phyloP scores from a whole-genome alignment of 306 rosid species.

The Potentilla sterilis region DNA sequence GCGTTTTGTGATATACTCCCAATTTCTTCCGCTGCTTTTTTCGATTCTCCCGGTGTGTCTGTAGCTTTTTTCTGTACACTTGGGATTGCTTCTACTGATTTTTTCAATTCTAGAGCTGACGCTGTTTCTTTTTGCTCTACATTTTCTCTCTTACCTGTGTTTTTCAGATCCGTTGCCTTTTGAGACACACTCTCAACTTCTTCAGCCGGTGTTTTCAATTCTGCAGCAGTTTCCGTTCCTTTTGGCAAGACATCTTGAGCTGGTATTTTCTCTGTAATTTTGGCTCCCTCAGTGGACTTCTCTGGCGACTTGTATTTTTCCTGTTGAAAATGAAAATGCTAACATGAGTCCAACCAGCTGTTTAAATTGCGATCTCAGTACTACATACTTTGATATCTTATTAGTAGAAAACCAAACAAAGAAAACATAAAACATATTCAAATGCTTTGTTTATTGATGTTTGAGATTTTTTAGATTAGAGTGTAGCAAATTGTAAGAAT shows the following conservation, averaged over 20 bases:
- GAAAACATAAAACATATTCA: neutral
- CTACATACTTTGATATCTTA: neutral
- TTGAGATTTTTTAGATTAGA: neutral
- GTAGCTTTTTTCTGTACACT: neutral
- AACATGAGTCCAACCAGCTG: neutral
- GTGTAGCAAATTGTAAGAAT: neutral
- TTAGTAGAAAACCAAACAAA: neutral
- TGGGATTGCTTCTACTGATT: neutral
- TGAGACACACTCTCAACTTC: neutral
- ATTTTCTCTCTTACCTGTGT: neutral
- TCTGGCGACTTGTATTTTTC: conserved; percentile 16
- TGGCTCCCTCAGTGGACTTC: conserved; percentile 21
- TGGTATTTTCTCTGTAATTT: neutral
- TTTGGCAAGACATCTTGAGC: conserved; percentile 4
- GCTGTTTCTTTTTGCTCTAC: neutral
- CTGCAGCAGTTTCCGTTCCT: neutral
- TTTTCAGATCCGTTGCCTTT: neutral
- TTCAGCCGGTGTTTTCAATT: neutral
- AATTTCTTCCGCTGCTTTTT: neutral
- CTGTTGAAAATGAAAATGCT: conserved; percentile 24
- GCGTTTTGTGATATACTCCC: neutral
- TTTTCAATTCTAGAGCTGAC: neutral
- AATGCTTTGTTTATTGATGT: neutral
- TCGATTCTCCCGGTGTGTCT: no score
- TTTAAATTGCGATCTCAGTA: neutral